Percentiles rank a stretch among this genome's conserved stretches.
These are phyloP conservation scores for Heterobasidion parviporum DNA, from an alignment of 1,284 basidiomycete species.

Conservation along the genomic window DNA sequence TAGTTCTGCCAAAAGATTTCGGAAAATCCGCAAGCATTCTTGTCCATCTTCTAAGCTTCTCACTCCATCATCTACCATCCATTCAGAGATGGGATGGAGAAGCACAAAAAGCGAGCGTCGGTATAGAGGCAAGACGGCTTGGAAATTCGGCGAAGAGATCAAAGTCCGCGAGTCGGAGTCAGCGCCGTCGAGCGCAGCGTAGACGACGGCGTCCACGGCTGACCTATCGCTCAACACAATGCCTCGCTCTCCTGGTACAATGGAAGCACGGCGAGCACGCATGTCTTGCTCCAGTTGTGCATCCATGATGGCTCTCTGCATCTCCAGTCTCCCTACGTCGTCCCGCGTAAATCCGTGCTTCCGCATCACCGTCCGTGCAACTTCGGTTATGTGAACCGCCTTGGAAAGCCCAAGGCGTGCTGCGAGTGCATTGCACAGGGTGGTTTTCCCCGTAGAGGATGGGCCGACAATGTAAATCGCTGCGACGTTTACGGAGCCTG, in stretches of 20 bases:
- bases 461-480: conserved; percentile 43
- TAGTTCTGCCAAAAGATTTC: conserved; percentile 30
- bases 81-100: conserved; percentile 45
- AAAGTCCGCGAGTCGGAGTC: conserved; percentile 27
- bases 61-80: conserved; percentile 56
- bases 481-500: background rate
- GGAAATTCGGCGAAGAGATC: conserved; percentile 28
- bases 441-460: conserved; percentile 60
- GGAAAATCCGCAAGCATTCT: conserved; percentile 31
- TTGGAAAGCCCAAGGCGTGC: conserved; percentile 27
- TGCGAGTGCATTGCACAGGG: conserved; percentile 45
- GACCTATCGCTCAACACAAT: conserved; percentile 56
- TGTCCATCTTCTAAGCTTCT: conserved; percentile 43
- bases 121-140: conserved; percentile 33
- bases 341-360: conserved; percentile 40
- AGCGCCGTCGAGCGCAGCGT: conserved; percentile 37
- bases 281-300: conserved; percentile 42
- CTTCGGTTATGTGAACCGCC: conserved; percentile 41
- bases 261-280: conserved; percentile 11
- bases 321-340: conserved; percentile 39
- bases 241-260: conserved; percentile 6
- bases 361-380: conserved; percentile 51
- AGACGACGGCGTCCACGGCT: conserved; percentile 53
- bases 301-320: conserved; percentile 54
- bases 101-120: conserved; percentile 36